Evolutionary conservation across 768 basidiomycete species (phyloP).

Genomic region (Strobilomyces echinocephalus): DNA sequence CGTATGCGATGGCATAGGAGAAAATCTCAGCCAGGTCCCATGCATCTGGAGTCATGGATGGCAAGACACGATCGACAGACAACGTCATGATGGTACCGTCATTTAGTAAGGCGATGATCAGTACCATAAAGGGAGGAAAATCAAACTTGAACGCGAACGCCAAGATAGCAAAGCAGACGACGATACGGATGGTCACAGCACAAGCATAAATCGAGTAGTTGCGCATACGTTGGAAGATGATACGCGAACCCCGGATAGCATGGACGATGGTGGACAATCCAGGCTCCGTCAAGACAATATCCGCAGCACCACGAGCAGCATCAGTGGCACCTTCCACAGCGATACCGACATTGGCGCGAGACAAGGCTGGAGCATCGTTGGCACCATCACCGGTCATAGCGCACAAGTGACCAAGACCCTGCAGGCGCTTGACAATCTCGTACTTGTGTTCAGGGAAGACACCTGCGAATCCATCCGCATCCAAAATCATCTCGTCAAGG

Average conservation of each 20-base stretch:
- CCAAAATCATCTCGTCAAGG: constrained; percentile 98
- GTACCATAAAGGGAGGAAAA: constrained; percentile 99
- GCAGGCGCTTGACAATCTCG: constrained; percentile 98
- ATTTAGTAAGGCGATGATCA: constrained; percentile 94
- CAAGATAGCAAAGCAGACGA: constrained; percentile 93
- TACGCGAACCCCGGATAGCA: constrained; percentile 95
- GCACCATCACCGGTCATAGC: constrained; percentile 99
- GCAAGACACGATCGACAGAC: constrained; percentile 91
- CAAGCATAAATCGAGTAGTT: constrained; percentile 98
- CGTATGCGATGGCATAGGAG: constrained; percentile 92
- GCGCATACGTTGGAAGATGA: constrained; percentile 99
- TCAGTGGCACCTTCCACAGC: constrained; percentile 99
- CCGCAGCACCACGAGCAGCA: constrained; percentile 96
- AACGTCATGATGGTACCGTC: constrained; percentile 99
- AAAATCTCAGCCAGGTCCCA: constrained; percentile 98
- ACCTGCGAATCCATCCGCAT: constrained; percentile 98
- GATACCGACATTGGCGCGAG: constrained; percentile 98
- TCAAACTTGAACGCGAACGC: constrained; percentile 96
- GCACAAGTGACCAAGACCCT: constrained; percentile 91
- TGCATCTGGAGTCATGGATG: constrained; percentile 86
- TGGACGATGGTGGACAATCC: constrained; percentile 99
- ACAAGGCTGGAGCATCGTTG: constrained; percentile 96
- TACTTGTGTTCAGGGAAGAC: constrained; percentile 99
- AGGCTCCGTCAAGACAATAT: constrained; percentile 96
- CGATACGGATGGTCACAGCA: constrained; percentile 97